These are phyloP conservation scores for Epichloe sibirici DNA, from an alignment of 2,329 filamentous ascomycete genomes.

Conservation along the genomic window DNA sequence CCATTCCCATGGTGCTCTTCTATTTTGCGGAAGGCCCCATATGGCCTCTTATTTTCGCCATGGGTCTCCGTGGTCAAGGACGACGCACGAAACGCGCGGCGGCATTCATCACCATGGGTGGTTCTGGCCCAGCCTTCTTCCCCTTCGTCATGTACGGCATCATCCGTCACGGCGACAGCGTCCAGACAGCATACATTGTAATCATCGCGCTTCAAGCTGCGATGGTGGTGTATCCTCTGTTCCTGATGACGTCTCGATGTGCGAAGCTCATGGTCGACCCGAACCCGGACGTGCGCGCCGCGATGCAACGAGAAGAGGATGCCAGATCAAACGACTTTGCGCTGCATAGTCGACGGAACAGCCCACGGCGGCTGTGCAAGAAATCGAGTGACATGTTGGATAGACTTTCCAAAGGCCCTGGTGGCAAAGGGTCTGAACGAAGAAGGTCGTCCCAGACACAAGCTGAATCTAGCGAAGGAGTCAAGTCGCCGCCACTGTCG, in stretches of 20 bases:
- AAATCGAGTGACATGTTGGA: slow-evolving; percentile 13
- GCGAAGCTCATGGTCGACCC: slow-evolving; percentile 33
- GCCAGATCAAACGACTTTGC: slow-evolving; percentile 6
- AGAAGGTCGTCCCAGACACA: slow-evolving; percentile 19
- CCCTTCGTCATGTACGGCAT: slow-evolving; percentile 64
- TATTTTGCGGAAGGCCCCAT: slow-evolving; percentile 75
- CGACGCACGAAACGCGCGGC: slow-evolving; percentile 69
- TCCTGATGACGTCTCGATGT: slow-evolving; percentile 33
- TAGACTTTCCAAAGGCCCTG: slow-evolving; percentile 14
- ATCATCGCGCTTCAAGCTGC: slow-evolving; percentile 41
- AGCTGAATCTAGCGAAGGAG: slow-evolving; percentile 19
- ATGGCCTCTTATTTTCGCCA: slow-evolving; percentile 70
- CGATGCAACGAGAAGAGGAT: slow-evolving; percentile 11
- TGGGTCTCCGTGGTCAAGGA: slow-evolving; percentile 69
- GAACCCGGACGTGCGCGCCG: slow-evolving; percentile 12
- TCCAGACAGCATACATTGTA: slow-evolving; percentile 52
- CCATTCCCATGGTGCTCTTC: slow-evolving; percentile 54
- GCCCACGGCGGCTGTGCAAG: slow-evolving; percentile 6
- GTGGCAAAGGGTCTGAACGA: slow-evolving; percentile 14
- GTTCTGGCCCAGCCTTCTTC: slow-evolving; percentile 60
- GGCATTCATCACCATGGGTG: slow-evolving; percentile 65
- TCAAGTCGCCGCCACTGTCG: slow-evolving; percentile 3
- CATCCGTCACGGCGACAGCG: slow-evolving; percentile 43
- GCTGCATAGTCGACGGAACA: slow-evolving; percentile 9
- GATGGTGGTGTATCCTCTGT: slow-evolving; percentile 36